Evolutionary conservation across 169 alveolate genomes (phyloP).

Genomic region (Perkinsus marinus): DNA sequence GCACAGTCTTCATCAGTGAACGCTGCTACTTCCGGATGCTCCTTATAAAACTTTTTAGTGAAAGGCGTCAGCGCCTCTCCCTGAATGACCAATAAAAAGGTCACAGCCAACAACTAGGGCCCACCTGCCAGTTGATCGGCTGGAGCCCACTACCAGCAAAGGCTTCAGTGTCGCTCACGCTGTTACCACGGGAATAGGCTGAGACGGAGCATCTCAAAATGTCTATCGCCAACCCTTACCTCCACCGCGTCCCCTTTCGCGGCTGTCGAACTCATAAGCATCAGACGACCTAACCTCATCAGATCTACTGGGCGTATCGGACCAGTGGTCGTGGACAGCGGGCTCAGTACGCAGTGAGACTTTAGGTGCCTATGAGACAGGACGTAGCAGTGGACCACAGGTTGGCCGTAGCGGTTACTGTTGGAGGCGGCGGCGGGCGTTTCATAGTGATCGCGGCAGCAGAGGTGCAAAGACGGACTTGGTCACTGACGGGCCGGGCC

Average conservation of each 20-base stretch:
- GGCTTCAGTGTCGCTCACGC: not conserved
- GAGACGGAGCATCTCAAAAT: not conserved
- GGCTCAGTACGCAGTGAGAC: not conserved
- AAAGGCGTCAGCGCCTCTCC: slow-evolving; percentile 58
- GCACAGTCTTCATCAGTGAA: slow-evolving; percentile 40
- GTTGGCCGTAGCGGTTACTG: not conserved
- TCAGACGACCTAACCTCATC: not conserved
- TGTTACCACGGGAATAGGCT: not conserved
- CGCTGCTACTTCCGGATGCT: slow-evolving; percentile 60
- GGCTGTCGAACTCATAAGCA: not conserved
- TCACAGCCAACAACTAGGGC: not conserved
- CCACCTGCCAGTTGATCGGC: not conserved
- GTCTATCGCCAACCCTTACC: not conserved
- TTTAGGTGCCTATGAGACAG: not conserved
- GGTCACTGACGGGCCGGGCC: not conserved
- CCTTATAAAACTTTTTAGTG: slow-evolving; percentile 73
- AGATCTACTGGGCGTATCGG: not conserved
- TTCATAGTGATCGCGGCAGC: not conserved
- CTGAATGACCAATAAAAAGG: slow-evolving; percentile 48
- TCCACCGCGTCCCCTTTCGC: not conserved
- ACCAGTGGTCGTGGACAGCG: not conserved
- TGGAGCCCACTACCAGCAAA: not conserved
- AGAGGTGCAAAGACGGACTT: not conserved
- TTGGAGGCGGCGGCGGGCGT: not conserved
- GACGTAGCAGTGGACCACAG: not conserved